Evolutionary conservation across 139 green algal genomes (phyloP).

Genomic region (Raphidocelis subcapitata): DNA sequence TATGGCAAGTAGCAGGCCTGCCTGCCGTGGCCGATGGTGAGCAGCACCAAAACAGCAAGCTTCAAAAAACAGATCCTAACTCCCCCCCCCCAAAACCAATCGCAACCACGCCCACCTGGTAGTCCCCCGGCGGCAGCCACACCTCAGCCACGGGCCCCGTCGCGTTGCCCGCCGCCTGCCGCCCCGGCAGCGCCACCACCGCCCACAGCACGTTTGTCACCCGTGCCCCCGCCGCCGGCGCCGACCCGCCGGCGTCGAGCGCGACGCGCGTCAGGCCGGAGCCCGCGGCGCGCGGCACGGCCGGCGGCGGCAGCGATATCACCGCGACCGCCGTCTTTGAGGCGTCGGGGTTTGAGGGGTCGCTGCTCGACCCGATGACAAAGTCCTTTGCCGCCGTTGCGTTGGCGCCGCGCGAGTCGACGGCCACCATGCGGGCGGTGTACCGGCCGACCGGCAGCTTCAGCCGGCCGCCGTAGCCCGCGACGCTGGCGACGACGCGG

Average conservation of each 20-base stretch:
- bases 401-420: conserved; percentile 14
- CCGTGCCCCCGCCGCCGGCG: not conserved
- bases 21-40: no score
- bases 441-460: conserved; percentile 19
- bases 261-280: conserved; percentile 1
- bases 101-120: conserved; percentile 15
- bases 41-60: no score
- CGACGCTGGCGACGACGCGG: not conserved
- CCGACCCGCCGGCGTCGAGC: conserved; percentile 18
- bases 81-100: no score
- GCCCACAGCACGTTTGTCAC: conserved; percentile 7
- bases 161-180: conserved; percentile 10
- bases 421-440: not conserved
- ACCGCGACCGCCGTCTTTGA: not conserved
- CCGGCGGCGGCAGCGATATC: conserved; percentile 19
- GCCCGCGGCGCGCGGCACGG: conserved; percentile 4
- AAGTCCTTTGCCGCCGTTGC: conserved; percentile 11
- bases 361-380: conserved; percentile 1
- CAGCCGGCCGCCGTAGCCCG: not conserved
- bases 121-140: conserved; percentile 1
- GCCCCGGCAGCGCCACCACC: conserved; percentile 14
- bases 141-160: conserved; percentile 11
- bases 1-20: no score
- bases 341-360: not conserved
- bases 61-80: no score